A percentile compares a stretch with the other conserved stretches of the same genome.
Evolutionary conservation across 768 basidiomycete species (phyloP).

Genomic region (Chlorophyllum brunneum): DNA sequence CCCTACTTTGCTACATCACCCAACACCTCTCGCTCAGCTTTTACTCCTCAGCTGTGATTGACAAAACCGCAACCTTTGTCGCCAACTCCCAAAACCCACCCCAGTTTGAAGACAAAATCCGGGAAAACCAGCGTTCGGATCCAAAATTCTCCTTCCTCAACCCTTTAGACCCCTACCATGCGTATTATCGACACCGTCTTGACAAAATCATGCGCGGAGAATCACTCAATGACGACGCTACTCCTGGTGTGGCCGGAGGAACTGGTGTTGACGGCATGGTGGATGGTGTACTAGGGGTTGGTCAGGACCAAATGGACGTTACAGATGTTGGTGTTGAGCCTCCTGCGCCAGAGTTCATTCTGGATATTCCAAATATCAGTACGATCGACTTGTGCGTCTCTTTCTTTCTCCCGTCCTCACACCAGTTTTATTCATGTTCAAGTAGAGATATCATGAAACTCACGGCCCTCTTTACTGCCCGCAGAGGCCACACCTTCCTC

Average conservation of each 20-base stretch:
- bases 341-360: constrained; percentile 74
- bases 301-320: constrained; percentile 38
- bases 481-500: constrained; percentile 84
- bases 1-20: constrained; percentile 11
- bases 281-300: constrained; percentile 37
- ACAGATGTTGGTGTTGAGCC: constrained; percentile 73
- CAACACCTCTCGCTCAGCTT: constrained; percentile 1
- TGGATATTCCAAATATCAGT: constrained; percentile 85
- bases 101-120: constrained; percentile 94
- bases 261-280: background rate
- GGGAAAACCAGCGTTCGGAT: constrained; percentile 93
- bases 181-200: constrained; percentile 92
- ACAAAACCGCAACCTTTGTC: constrained; percentile 89
- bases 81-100: constrained; percentile 92
- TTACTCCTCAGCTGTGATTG: constrained; percentile 72
- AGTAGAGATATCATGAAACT: constrained; percentile 90
- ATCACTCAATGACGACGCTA: constrained; percentile 50
- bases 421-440: constrained; percentile 12
- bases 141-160: constrained; percentile 99
- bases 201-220: constrained; percentile 79
- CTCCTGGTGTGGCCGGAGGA: constrained; percentile 18
- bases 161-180: constrained; percentile 95
- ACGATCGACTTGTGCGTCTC: constrained; percentile 83
- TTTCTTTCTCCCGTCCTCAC: background rate
- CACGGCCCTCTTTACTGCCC: constrained; percentile 93